Percentiles rank a stretch among this genome's conserved stretches.
Conservation (phyloP, 176 grass and related monocot genomes). For the Oropetium thomaeum region DNA sequence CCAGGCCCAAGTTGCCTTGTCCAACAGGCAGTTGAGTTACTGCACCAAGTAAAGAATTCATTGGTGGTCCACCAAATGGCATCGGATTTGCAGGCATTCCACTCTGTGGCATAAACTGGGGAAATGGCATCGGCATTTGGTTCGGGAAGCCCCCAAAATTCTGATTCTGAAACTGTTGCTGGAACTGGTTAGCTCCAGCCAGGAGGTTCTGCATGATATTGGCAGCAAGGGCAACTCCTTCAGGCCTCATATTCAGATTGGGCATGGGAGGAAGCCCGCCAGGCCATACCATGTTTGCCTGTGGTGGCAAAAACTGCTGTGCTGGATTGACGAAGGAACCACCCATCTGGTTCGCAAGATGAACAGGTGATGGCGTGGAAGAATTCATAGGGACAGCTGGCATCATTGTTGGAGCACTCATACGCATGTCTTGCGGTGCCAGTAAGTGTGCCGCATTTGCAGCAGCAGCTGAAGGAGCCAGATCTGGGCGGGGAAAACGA, state of each 20-base stretch:
- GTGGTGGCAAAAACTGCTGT: constrained; percentile 50
- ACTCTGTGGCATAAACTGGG: constrained; percentile 31
- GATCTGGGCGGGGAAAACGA: constrained; percentile 20
- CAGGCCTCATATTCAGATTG: constrained; percentile 41
- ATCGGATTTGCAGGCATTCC: constrained; percentile 26
- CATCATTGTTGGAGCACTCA: constrained; percentile 27
- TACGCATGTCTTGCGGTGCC: constrained; percentile 19
- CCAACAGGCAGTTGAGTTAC: constrained; percentile 19
- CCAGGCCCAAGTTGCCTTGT: constrained; percentile 42
- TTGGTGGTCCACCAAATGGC: constrained; percentile 14
- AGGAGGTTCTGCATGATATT: constrained; percentile 49
- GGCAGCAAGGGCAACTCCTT: constrained; percentile 48
- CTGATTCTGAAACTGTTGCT: constrained; percentile 48
- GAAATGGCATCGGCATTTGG: constrained; percentile 40
- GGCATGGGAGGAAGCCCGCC: constrained; percentile 26
- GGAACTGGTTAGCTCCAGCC: constrained; percentile 31
- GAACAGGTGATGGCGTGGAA: constrained; percentile 32
- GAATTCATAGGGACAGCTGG: constrained; percentile 26
- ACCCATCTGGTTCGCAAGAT: constrained; percentile 44
- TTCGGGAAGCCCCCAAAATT: constrained; percentile 39
- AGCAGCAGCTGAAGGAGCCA: constrained; percentile 2
- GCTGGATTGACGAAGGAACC: constrained; percentile 42
- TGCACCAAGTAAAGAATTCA: constrained; percentile 34
- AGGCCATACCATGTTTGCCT: constrained; percentile 46
- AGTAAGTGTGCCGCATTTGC: neutral